Percentiles rank a stretch among this genome's conserved stretches.
phyloP scores from a whole-genome alignment of 2,329 filamentous ascomycete genomes.

The Rhynchosporium secalis region DNA sequence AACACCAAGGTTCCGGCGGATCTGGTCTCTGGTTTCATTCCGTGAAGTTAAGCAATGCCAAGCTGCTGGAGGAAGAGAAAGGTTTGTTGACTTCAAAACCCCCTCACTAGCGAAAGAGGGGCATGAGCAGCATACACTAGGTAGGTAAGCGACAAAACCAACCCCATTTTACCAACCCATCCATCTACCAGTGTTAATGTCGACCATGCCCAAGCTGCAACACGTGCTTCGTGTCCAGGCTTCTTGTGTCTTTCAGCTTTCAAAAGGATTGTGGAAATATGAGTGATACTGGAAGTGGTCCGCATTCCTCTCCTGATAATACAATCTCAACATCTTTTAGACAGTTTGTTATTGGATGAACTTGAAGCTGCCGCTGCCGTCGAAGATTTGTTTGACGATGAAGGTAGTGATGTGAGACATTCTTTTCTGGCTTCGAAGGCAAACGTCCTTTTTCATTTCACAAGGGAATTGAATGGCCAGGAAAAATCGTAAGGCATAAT shows the following conservation, averaged over 20 bases:
- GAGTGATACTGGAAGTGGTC: too few species aligned
- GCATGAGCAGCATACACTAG: neutral
- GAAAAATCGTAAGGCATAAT: too few species aligned
- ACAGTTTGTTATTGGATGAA: neutral
- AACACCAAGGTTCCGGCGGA: too few species aligned
- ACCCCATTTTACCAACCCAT: too few species aligned
- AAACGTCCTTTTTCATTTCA: neutral
- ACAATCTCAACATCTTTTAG: neutral
- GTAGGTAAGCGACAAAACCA: too few species aligned
- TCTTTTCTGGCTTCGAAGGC: neutral
- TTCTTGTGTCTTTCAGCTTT: too few species aligned
- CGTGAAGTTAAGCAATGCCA: too few species aligned
- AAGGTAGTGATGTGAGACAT: neutral
- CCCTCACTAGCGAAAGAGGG: conserved; percentile 5
- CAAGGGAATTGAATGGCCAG: too few species aligned
- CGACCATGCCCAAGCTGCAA: neutral
- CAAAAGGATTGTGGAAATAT: too few species aligned
- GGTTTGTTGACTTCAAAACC: neutral
- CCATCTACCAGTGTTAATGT: too few species aligned
- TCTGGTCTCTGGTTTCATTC: too few species aligned
- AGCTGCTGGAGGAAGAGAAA: too few species aligned
- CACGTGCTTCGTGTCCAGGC: neutral
- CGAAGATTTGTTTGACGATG: neutral
- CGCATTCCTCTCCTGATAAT: neutral
- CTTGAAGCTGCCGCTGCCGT: neutral